Evolutionary conservation across 352 stramenopile species (phyloP), one percentile per base, ranked within the genome.

Genomic region (Pythium dissimile): DNA sequence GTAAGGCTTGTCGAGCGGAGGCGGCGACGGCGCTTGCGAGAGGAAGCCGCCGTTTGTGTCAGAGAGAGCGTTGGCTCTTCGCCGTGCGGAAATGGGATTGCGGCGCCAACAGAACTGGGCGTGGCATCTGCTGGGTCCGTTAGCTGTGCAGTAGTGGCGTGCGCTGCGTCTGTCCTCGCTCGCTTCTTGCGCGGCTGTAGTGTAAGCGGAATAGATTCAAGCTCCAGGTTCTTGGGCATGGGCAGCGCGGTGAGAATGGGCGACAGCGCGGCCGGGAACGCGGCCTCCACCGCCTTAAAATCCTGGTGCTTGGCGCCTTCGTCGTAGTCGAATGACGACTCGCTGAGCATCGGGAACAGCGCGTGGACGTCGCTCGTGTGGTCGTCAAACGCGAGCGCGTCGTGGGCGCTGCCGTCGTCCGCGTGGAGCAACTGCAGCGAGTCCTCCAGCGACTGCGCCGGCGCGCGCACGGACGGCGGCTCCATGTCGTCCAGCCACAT

Each of bases 161-260:
- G 11, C 10, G 3, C 18, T 26, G 38, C 39, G 26, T 5, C 16
- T 28, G 50, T 10, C 23, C 27, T 37, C 11, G 34, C n/a, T 26
- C 21, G 32, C 35, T 56, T 56, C 10, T 28, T 42, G 6, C 28
- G 27, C 5, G 42, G 24, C 21, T 51, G 28, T 15, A 56, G 20
- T 13, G 34, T 21, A n/a, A n/a, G n/a, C n/a, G n/a, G n/a, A n/a
- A n/a, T n/a, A n/a, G n/a, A n/a, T n/a, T n/a, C n/a, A n/a, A n/a
- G n/a, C n/a, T n/a, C n/a, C n/a, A n/a, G n/a, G n/a, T n/a, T n/a
- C 24, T 31, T 47, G 9, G 66, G 61, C 30, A 44, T 51, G 6
- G 56, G 58, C 60, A 74, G 76, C 32, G 71, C 62, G 26, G 70
- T 73, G 5, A 83, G 39, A 67, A 89, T 85, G 16, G 77, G 79